Conservation (phyloP, 176 grass and related monocot genomes). For the Phoenix dactylifera region DNA sequence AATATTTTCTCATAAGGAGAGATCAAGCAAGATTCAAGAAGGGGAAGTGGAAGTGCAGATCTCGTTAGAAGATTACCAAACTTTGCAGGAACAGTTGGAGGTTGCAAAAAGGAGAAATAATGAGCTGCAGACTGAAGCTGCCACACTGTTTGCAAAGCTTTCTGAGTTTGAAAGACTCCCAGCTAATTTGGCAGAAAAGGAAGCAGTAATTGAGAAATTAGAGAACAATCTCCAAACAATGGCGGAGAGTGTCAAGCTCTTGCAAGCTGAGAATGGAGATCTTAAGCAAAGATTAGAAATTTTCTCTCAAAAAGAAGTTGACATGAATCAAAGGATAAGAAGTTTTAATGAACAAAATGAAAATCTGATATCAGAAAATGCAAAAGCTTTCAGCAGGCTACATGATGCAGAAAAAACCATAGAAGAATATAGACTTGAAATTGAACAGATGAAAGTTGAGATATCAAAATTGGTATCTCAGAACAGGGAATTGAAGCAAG, state of each 20-base stretch:
- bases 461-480: constrained; percentile 8
- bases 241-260: neutral
- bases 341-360: constrained; percentile 33
- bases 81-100: constrained; percentile 11
- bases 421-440: constrained; percentile 14
- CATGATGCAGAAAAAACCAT: constrained; percentile 11
- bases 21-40: neutral
- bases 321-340: constrained; percentile 26
- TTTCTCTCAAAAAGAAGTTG: constrained; percentile 24
- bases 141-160: constrained; percentile 15
- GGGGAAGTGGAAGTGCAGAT: constrained; percentile 8
- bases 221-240: constrained; percentile 6
- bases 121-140: constrained; percentile 24
- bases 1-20: neutral
- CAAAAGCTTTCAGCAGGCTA: constrained; percentile 16
- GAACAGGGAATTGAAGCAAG: constrained; percentile 24
- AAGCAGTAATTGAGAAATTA: neutral
- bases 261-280: constrained; percentile 18
- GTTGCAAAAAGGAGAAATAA: constrained; percentile 9
- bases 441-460: constrained; percentile 18
- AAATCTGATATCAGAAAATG: constrained; percentile 30
- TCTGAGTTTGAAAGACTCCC: constrained; percentile 7
- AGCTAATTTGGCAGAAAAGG: constrained; percentile 14
- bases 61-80: constrained; percentile 9
- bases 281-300: constrained; percentile 24